These are phyloP conservation scores for Lanmaoa rubissima DNA, from an alignment of 768 basidiomycete species.

Conservation along the genomic window DNA sequence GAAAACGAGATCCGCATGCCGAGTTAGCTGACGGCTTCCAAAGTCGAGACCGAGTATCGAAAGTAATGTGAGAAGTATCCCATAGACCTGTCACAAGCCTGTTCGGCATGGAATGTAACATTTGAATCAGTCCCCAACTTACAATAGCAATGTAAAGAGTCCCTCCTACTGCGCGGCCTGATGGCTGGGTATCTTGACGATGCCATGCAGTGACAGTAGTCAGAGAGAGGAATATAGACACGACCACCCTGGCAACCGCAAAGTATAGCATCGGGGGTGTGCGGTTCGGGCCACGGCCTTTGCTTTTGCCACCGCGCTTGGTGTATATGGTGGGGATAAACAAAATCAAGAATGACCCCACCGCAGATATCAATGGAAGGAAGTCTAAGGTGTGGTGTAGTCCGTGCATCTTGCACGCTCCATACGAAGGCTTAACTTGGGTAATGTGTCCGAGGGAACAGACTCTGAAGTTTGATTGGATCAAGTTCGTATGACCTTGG, in stretches of 20 bases:
- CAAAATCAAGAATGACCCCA: not conserved
- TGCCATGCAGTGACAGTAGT: not conserved
- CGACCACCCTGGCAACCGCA: not conserved
- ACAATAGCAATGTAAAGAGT: too few relatives aligned
- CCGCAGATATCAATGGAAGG: not conserved
- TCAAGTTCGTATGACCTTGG: too few relatives aligned
- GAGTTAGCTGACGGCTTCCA: constrained; percentile 9
- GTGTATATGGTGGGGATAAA: not conserved
- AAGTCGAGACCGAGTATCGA: too few relatives aligned
- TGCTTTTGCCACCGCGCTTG: not conserved
- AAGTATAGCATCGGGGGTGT: not conserved
- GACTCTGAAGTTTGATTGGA: not conserved
- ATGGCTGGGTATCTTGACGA: too few relatives aligned
- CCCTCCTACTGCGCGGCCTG: too few relatives aligned
- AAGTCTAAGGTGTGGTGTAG: not conserved
- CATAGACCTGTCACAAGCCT: too few relatives aligned
- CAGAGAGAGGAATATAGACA: not conserved
- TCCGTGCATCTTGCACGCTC: not conserved
- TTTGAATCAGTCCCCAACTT: too few relatives aligned
- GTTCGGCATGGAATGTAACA: too few relatives aligned
- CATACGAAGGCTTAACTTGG: not conserved
- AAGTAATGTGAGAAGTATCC: too few relatives aligned
- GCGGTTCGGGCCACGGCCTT: not conserved
- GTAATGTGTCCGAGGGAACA: not conserved
- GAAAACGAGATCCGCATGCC: constrained; percentile 7